phyloP scores from a whole-genome alignment of 805 yeast species.

The Scheffersomyces lignosus region DNA sequence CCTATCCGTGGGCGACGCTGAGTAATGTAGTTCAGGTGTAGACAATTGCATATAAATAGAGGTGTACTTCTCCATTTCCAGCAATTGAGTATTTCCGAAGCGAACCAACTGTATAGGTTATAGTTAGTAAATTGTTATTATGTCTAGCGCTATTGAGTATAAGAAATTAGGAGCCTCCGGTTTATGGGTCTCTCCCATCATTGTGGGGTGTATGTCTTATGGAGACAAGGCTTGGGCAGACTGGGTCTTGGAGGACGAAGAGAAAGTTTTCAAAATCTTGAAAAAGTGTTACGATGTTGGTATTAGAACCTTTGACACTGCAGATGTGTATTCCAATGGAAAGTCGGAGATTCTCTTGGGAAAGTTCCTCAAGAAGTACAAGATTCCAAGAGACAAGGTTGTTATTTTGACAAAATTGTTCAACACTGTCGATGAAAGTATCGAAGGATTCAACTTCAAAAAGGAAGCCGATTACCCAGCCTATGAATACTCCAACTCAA shows the following conservation, averaged over 20 bases:
- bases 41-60: too few species aligned
- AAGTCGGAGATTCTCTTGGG: constrained; percentile 49
- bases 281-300: constrained; percentile 47
- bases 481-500: constrained; percentile 23
- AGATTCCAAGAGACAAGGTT: constrained; percentile 53
- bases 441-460: constrained; percentile 2
- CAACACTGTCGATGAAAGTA: constrained; percentile 11
- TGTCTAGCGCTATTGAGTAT: too few species aligned
- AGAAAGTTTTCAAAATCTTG: constrained; percentile 40
- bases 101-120: too few species aligned
- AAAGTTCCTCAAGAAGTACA: constrained; percentile 51
- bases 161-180: constrained; percentile 44
- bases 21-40: too few species aligned
- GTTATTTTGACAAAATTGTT: constrained; percentile 53
- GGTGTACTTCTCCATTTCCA: too few species aligned
- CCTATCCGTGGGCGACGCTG: too few species aligned
- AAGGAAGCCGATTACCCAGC: neutral
- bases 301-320: constrained; percentile 51
- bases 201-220: constrained; percentile 57
- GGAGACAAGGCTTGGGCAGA: constrained; percentile 44
- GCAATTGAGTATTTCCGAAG: too few species aligned
- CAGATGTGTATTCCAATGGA: constrained; percentile 50
- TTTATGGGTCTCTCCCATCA: constrained; percentile 46
- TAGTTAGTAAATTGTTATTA: too few species aligned
- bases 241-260: constrained; percentile 49